Conservation (phyloP, 2,329 filamentous ascomycete genomes). For the Fusarium domesticum region DNA sequence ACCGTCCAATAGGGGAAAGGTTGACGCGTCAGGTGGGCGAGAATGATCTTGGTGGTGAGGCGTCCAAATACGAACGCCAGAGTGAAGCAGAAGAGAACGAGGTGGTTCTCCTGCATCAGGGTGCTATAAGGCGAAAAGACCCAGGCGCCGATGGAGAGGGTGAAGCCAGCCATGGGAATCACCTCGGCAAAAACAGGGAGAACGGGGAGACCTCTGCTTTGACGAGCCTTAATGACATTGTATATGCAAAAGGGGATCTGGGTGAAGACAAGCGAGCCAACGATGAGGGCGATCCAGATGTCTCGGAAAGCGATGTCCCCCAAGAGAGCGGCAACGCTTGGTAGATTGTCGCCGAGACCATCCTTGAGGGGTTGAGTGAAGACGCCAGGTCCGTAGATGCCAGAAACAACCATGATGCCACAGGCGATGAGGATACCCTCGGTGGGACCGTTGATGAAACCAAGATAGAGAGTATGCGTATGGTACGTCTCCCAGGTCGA, state of each 20-base stretch:
- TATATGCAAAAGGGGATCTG: constrained; percentile 88
- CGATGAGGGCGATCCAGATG: constrained; percentile 75
- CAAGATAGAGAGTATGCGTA: constrained; percentile 93
- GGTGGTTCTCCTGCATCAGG: constrained; percentile 77
- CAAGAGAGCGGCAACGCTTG: constrained; percentile 56
- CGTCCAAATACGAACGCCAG: constrained; percentile 97
- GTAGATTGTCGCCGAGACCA: constrained; percentile 56
- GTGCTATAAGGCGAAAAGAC: constrained; percentile 85
- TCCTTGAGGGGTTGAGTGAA: constrained; percentile 76
- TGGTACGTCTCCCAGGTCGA: constrained; percentile 99
- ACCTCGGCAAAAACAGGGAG: constrained; percentile 87
- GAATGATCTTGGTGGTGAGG: constrained; percentile 98
- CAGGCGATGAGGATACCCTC: constrained; percentile 91
- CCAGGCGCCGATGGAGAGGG: constrained; percentile 73
- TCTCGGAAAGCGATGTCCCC: constrained; percentile 77
- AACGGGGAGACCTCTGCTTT: constrained; percentile 67
- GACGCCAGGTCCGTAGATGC: constrained; percentile 81
- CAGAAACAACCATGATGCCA: constrained; percentile 79
- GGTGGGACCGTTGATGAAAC: constrained; percentile 94
- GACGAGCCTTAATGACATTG: constrained; percentile 78
- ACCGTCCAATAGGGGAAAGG: constrained; percentile 97
- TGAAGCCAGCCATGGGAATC: constrained; percentile 85
- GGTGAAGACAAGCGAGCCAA: constrained; percentile 61
- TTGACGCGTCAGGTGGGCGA: constrained; percentile 88
- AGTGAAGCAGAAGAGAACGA: constrained; percentile 87